Base-by-base conservation (phyloP, 2,329 filamentous ascomycete species). In the Calycina herbarum region DNA sequence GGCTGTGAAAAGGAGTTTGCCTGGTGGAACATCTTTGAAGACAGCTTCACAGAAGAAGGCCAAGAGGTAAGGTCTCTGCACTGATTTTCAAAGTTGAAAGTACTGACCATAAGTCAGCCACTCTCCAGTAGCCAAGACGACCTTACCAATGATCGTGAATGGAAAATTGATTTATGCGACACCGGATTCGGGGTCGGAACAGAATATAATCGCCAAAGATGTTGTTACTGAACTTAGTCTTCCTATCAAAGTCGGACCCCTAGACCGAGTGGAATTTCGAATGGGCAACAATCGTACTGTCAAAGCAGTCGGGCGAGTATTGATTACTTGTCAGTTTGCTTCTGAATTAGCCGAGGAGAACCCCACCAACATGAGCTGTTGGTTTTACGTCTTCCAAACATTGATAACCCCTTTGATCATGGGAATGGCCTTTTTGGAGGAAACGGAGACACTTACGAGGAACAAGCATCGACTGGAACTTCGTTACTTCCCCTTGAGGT, bases 151-250 rank as follows among this genome's bases (percentile, higher is more conserved):
- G 35, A 11, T 38, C 13, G 3, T 38, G 13, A 38, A 38, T 11
- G 35, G 35, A 3, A 38, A 38, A 38, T 11, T 11, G 35, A 38
- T 38, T 13, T 38, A 57, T 24, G 61, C 61, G 13, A 20, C 48
- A n/a, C 63, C 66, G 5, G 66, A 67, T 56, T 62, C 63, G 2
- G 66, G 66, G 2, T 65, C 63, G 5, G 63, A 59, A n/a, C 57
- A 56, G 27, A 63, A 67, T 48, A 61, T 65, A 6, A 59, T 65
- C 6, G 64, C 65, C 4, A 48, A 58, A 27, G 57, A 42, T 20
- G 61, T 51, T 11, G 62, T 62, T 27, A 54, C 57, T 35, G 42
- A 57, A 42, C 48, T 57, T n/a, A 20, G 29, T 5, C 17, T 63
- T 24, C 3, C 3, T 2, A 40, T 63, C 11, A 11, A 45, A 8